These are phyloP conservation scores for Pholiota adiposa DNA, from an alignment of 1,284 basidiomycete genomes.

Conservation along the genomic window DNA sequence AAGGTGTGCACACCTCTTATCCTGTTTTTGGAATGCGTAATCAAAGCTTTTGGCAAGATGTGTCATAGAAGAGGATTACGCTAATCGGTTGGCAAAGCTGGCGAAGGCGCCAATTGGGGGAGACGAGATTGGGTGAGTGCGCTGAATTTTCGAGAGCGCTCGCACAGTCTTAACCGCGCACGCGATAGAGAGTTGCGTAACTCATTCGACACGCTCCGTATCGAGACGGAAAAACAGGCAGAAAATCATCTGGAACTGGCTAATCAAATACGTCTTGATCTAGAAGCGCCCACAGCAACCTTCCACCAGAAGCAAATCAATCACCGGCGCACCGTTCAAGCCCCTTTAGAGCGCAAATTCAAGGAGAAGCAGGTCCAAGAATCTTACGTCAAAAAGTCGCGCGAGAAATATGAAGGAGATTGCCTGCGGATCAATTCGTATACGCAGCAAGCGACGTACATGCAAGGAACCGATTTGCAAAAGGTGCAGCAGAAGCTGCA, in stretches of 20 bases:
- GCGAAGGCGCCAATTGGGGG: slow-evolving; percentile 80
- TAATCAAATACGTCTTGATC: slow-evolving; percentile 72
- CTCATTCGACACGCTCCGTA: slow-evolving; percentile 77
- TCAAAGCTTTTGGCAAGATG: slow-evolving; percentile 49
- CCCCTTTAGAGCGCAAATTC: slow-evolving; percentile 83
- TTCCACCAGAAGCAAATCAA: slow-evolving; percentile 73
- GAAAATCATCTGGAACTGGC: slow-evolving; percentile 71
- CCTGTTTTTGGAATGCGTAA: slow-evolving; percentile 5
- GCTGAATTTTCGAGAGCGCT: not conserved
- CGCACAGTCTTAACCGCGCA: not conserved
- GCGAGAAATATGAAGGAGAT: slow-evolving; percentile 93
- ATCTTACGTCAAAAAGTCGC: slow-evolving; percentile 82
- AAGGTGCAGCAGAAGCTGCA: slow-evolving; percentile 88
- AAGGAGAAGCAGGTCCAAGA: slow-evolving; percentile 87
- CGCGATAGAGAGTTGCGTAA: slow-evolving; percentile 72
- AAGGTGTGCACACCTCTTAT: slow-evolving; percentile 68
- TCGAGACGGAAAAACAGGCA: slow-evolving; percentile 86
- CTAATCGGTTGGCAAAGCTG: slow-evolving; percentile 82
- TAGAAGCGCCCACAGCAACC: slow-evolving; percentile 71
- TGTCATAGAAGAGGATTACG: slow-evolving; percentile 93
- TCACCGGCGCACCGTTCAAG: slow-evolving; percentile 74
- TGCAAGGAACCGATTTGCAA: slow-evolving; percentile 92
- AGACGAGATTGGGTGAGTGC: slow-evolving; percentile 88
- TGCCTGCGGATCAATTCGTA: slow-evolving; percentile 93
- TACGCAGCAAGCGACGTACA: slow-evolving; percentile 86